Base-by-base conservation (phyloP, 306 rosid species). In the Cajanus cajan region DNA sequence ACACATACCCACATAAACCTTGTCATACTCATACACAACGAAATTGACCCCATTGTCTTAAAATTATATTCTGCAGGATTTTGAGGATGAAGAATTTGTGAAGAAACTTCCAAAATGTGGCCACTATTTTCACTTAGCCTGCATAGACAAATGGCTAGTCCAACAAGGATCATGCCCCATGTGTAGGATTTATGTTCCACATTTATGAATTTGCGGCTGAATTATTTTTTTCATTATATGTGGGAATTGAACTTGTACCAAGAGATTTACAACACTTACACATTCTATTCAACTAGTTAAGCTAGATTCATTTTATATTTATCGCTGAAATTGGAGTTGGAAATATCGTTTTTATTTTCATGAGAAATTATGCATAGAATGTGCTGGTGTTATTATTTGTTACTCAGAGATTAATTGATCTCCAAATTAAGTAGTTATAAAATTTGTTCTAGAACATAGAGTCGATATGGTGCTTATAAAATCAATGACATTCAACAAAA, bases 61-160 rank as follows among this genome's bases (percentile, higher is more conserved):
- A 5, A 15, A 19, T 14, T 8, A 6, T 79, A 11, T 50, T 21
- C 13, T 72, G 70, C 67, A 80, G 80, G 75, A 73, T 48, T 80
- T 73, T 43, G 80, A 73, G 68, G 70, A 80, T 39, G 80, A 65
- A 65, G 75, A 73, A 25, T 8, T 64, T 28, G 19, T 80, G 8
- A 80, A 61, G 62, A 18, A 4, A 44, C 80, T 80, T 40, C 84
- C 84, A 34, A 80, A 52, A 31, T 80, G 84, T 41, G 50, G 52
- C 33, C 84, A 80, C 59, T 16, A 51, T 5, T 80, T 64, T 73
- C 84, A 80, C 84, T 64, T 64, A 7, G 51, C 8, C 5, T 80
- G 84, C 48, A 31, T 80, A 64, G 75, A 80, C 37, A 73, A 65
- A 73, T 80, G 84, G 84, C 75, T 80, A 74, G 63, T 73, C 37